Conservation (phyloP, 73 alveolate species). For the Tetrahymena borealis region DNA sequence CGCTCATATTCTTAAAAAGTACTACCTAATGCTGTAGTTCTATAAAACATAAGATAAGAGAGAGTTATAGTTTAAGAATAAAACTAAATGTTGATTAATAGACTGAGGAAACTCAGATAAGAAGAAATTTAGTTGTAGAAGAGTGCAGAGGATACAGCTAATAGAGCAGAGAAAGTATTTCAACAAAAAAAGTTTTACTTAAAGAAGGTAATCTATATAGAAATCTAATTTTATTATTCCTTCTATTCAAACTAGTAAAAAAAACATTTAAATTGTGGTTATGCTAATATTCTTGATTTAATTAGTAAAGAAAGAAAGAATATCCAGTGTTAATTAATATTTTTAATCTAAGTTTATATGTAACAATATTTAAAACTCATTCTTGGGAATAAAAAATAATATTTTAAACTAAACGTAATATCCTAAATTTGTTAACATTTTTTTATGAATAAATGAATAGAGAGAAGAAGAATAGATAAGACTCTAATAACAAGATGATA, state of each 20-base stretch:
- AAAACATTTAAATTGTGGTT: no score
- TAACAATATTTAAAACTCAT: no score
- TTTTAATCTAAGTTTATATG: no score
- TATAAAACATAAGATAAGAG: neutral
- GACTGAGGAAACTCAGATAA: neutral
- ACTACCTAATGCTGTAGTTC: neutral
- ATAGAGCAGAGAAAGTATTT: neutral
- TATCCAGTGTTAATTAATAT: no score
- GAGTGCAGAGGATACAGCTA: neutral
- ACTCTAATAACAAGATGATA: neutral
- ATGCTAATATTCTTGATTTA: no score
- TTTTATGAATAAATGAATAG: neutral
- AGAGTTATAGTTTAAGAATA: neutral
- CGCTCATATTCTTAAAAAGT: neutral
- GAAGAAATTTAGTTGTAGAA: neutral
- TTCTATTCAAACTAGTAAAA: no score
- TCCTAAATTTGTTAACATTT: no score
- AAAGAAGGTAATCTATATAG: neutral
- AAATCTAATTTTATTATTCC: no score
- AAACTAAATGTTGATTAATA: neutral
- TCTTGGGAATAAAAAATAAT: no score
- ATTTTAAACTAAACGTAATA: no score
- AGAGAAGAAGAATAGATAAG: neutral
- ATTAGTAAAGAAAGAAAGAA: no score
- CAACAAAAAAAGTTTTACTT: neutral